Conservation (phyloP, 1,139 yeast genomes). For the Yamadazyma buinensis region DNA sequence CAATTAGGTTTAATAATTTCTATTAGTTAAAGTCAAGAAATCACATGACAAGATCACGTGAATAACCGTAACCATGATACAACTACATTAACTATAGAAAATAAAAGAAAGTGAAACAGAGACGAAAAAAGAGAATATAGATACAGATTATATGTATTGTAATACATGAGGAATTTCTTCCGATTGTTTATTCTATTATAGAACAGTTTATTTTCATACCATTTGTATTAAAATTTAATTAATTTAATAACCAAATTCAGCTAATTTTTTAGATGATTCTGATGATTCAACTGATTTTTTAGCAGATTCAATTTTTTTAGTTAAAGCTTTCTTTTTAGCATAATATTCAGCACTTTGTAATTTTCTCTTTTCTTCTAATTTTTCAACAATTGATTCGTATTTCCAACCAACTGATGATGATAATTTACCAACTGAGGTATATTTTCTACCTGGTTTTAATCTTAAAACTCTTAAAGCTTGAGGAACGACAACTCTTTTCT, state of each 20-base stretch:
- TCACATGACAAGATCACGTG: too few relatives aligned
- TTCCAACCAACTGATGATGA: slow-evolving; percentile 99
- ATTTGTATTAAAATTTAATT: not conserved
- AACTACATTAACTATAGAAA: too few relatives aligned
- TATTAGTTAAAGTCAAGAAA: too few relatives aligned
- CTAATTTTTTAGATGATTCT: slow-evolving; percentile 71
- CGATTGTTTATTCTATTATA: slow-evolving; percentile 5
- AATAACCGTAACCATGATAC: too few relatives aligned
- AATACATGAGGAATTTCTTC: slow-evolving; percentile 9
- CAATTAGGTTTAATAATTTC: too few relatives aligned
- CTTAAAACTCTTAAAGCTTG: slow-evolving; percentile 99
- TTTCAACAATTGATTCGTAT: slow-evolving; percentile 96
- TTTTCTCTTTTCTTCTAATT: slow-evolving; percentile 99
- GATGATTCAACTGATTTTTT: slow-evolving; percentile 73
- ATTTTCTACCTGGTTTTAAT: slow-evolving; percentile 99
- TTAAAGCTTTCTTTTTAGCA: slow-evolving; percentile 96
- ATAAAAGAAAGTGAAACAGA: not conserved
- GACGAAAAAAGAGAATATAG: not conserved
- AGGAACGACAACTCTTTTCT: slow-evolving; percentile 99
- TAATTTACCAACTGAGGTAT: slow-evolving; percentile 97
- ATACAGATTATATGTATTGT: slow-evolving; percentile 5
- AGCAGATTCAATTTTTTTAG: slow-evolving; percentile 88
- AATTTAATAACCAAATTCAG: slow-evolving; percentile 75
- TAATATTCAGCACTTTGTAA: slow-evolving; percentile 98
- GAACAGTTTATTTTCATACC: slow-evolving; percentile 3